A percentile compares a stretch with the other conserved stretches of the same genome.
Evolutionary conservation across 169 alveolate species (phyloP).

Genomic region (Cryptosporidium ubiquitum): DNA sequence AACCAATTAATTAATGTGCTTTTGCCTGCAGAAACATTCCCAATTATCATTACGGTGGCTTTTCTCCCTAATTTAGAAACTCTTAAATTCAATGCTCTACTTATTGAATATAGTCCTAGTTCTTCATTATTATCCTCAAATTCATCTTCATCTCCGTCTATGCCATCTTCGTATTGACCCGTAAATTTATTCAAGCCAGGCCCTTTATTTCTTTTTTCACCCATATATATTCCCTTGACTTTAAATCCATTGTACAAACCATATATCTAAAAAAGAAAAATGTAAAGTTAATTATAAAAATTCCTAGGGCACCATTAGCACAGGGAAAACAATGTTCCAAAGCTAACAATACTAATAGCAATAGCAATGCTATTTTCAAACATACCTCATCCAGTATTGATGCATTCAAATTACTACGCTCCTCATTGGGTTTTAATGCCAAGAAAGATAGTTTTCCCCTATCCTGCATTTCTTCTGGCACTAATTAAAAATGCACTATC

Average conservation of each 20-base stretch:
- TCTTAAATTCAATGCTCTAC: constrained; percentile 16
- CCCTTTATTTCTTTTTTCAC: neutral
- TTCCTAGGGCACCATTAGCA: neutral
- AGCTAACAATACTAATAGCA: neutral
- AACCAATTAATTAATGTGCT: constrained; percentile 85
- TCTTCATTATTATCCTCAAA: neutral
- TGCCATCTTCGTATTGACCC: neutral
- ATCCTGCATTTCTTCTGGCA: neutral
- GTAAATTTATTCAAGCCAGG: neutral
- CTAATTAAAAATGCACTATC: neutral
- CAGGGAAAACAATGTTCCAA: neutral
- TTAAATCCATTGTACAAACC: constrained; percentile 31
- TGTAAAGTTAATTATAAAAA: neutral
- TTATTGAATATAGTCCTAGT: constrained; percentile 17
- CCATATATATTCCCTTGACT: neutral
- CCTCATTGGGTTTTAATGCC: constrained; percentile 24
- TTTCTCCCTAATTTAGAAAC: constrained; percentile 67
- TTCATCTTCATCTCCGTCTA: neutral
- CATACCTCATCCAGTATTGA: constrained; percentile 64
- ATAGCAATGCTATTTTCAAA: neutral
- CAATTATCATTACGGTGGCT: constrained; percentile 82
- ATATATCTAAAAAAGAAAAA: constrained; percentile 1
- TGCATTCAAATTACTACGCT: constrained; percentile 17
- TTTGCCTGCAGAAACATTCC: constrained; percentile 86
- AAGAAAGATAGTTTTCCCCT: neutral